Percentiles rank a stretch among this genome's conserved stretches.
Conservation (phyloP, 1,284 basidiomycete genomes). For the Athelia sp. region DNA sequence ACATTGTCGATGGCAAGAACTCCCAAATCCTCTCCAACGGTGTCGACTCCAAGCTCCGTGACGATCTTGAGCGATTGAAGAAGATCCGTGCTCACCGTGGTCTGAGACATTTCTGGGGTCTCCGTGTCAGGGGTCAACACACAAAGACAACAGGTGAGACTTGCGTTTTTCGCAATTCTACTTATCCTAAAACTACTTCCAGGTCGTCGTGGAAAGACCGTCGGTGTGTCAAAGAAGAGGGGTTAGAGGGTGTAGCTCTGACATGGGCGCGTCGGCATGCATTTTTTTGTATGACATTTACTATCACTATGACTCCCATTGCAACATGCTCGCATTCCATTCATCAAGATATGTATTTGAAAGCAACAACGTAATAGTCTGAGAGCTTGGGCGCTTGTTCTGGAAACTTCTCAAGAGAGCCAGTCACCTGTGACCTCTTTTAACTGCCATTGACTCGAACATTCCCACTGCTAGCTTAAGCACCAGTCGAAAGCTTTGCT, state of each 20-base stretch:
- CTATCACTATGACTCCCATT: background rate
- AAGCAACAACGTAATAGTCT: no score
- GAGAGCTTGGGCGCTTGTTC: background rate
- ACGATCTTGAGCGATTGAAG: conserved; percentile 98
- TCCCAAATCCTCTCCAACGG: conserved; percentile 95
- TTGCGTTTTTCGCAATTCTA: background rate
- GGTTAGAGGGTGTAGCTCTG: conserved; percentile 42
- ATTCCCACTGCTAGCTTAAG: background rate
- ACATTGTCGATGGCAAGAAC: conserved; percentile 97
- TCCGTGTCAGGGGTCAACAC: conserved; percentile 96
- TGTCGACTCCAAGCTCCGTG: conserved; percentile 98
- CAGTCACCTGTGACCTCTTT: background rate
- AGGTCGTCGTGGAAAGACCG: conserved; percentile 89
- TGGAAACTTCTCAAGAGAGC: background rate
- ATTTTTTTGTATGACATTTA: conserved; percentile 6
- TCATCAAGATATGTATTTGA: no score
- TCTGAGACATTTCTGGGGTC: conserved; percentile 95
- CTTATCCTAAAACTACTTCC: conserved; percentile 7
- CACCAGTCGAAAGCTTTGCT: background rate
- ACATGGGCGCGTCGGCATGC: conserved; percentile 1
- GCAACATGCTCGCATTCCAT: conserved; percentile 4
- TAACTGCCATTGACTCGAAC: background rate
- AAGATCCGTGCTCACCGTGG: conserved; percentile 99
- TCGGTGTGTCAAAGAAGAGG: conserved; percentile 91
- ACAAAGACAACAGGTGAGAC: conserved; percentile 94